Base-by-base conservation (phyloP, 2,329 filamentous ascomycete genomes). In the Pyrenophora tritici-repentis region DNA sequence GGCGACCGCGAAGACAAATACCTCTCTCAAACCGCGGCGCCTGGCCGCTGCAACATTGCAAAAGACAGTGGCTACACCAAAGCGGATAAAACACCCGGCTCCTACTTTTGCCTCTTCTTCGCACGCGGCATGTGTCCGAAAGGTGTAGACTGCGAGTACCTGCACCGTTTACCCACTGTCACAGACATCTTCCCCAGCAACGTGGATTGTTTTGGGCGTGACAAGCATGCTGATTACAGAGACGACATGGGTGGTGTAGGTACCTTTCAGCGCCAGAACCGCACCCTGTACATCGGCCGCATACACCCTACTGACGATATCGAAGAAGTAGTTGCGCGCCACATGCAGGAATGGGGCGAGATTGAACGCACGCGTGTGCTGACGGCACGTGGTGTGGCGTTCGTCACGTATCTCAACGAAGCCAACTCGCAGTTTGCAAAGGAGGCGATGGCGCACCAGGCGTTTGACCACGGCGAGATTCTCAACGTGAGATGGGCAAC, bases 191-290 rank as follows among this genome's bases (percentile, higher is more conserved):
- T 93, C 76, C 94, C 93, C 55, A 90, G 89, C 1, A 97, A 97
- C 63, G 86, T 96, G 16, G 94, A 99, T 76, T 96, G 91, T 69
- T 99, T 99, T 68, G 91, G 91, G 2, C 83, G 93, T 51, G 93
- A 97, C 79, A 96, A 96, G 78, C 89, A 91, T 68, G 88, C 84
- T 56, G 93, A 96, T 69, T 97, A 97, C 75, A 81, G 92, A 66
- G 93, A 97, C 71, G 93, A 97, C 73, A 97, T 99, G 94, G 92
- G 93, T 45, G 95, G 95, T 59, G 91, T 97, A 2, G 94, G 94
- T 20, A 91, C 86, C 55, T 99, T 99, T 69, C 88, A 92, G 85
- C 83, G 94, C 17, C 90, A 96, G 68, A 99, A 99, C 71, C 83
- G 94, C 26, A 99, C 94, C 1, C 80, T 99, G 5, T 99, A 99